These are phyloP conservation scores for Xylaria curta DNA, from an alignment of 495 filamentous ascomycete species.

Conservation along the genomic window DNA sequence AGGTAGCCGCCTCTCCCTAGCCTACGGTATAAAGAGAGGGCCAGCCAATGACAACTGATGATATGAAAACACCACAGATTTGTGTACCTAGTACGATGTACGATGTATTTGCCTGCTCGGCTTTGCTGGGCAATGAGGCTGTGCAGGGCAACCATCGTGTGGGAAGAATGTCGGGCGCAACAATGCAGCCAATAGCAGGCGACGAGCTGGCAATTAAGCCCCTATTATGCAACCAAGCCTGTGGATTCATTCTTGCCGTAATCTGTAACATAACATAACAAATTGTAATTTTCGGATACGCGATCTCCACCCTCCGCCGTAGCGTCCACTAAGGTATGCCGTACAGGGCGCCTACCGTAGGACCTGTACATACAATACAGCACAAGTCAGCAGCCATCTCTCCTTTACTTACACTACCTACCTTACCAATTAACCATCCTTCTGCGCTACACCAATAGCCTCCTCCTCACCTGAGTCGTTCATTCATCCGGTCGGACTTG, in stretches of 20 bases:
- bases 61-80: not conserved
- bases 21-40: too few species aligned
- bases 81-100: too few species aligned
- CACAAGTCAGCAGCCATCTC: not conserved
- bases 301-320: not conserved
- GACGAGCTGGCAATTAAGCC: not conserved
- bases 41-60: too few species aligned
- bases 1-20: not conserved
- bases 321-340: constrained; percentile 1
- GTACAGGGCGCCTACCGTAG: not conserved
- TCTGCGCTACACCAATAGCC: constrained; percentile 4
- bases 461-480: constrained; percentile 27
- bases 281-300: constrained; percentile 16
- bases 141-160: constrained; percentile 20
- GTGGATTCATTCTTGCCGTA: not conserved
- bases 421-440: not conserved
- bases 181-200: constrained; percentile 17
- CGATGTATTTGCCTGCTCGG: not conserved
- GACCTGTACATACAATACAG: too few species aligned
- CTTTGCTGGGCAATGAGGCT: constrained; percentile 36
- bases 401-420: too few species aligned
- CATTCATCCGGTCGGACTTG: constrained; percentile 22
- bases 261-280: not conserved
- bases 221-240: constrained; percentile 12
- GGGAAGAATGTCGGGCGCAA: not conserved